Evolutionary conservation across 768 basidiomycete genomes (phyloP).

Genomic region (Clathrus columnatus): DNA sequence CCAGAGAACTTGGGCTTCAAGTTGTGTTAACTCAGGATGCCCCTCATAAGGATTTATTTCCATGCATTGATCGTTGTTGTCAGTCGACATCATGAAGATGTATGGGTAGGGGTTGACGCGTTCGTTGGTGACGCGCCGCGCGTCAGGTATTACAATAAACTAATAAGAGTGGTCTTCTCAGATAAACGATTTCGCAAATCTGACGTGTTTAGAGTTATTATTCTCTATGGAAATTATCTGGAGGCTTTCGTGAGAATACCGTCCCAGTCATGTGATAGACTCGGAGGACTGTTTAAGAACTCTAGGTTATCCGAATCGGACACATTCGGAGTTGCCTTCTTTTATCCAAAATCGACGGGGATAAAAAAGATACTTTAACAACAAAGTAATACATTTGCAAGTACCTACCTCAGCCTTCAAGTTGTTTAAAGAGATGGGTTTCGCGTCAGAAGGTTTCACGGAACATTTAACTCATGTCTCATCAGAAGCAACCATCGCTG

Average conservation of each 20-base stretch:
- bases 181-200: too few species aligned
- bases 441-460: conserved; percentile 4
- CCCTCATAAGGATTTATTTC: conserved; percentile 63
- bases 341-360: too few species aligned
- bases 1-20: conserved; percentile 81
- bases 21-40: conserved; percentile 53
- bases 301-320: too few species aligned
- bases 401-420: too few species aligned
- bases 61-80: neutral
- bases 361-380: too few species aligned
- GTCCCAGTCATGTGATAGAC: too few species aligned
- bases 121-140: neutral
- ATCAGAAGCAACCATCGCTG: conserved; percentile 8
- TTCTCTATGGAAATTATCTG: neutral
- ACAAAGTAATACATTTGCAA: too few species aligned
- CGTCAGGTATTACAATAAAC: neutral
- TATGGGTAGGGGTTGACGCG: neutral
- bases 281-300: too few species aligned
- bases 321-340: too few species aligned
- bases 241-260: neutral
- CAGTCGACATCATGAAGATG: neutral
- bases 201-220: too few species aligned
- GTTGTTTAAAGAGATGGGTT: conserved; percentile 1
- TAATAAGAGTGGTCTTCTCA: neutral
- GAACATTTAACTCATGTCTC: neutral